Percentiles rank a stretch among this genome's conserved stretches.
Conservation (phyloP, 768 basidiomycete species). For the Lactifluus piperatus region DNA sequence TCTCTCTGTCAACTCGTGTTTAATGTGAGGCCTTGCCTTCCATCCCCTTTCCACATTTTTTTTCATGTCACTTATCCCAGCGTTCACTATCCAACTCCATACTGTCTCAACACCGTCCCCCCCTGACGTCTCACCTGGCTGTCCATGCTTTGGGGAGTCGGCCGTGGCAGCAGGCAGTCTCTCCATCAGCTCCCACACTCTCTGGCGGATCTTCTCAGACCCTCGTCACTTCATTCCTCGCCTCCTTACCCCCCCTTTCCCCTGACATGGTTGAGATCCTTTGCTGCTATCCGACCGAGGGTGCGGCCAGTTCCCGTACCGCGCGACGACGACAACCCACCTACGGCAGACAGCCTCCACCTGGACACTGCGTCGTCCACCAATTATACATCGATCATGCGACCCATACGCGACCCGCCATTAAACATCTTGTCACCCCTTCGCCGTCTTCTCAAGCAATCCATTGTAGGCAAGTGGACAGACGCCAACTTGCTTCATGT, state of each 20-base stretch:
- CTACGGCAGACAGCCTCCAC: not conserved
- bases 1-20: not conserved
- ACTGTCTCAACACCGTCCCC: constrained; percentile 30
- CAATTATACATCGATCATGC: not conserved
- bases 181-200: constrained; percentile 30
- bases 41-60: constrained; percentile 2
- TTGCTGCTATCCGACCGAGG: constrained; percentile 3
- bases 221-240: constrained; percentile 18
- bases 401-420: not conserved
- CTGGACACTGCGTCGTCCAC: not conserved
- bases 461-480: not conserved
- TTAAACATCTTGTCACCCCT: not conserved
- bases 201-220: constrained; percentile 23
- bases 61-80: constrained; percentile 1
- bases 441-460: not conserved
- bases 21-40: constrained; percentile 10
- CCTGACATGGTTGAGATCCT: constrained; percentile 23
- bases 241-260: constrained; percentile 7
- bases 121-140: constrained; percentile 36
- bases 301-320: not conserved
- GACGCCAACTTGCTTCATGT: not conserved
- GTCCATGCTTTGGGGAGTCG: constrained; percentile 68
- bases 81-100: constrained; percentile 24
- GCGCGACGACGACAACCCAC: not conserved
- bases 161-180: constrained; percentile 42